Base-by-base conservation (phyloP, 176 grass and related monocot genomes). In the Lolium perenne region DNA sequence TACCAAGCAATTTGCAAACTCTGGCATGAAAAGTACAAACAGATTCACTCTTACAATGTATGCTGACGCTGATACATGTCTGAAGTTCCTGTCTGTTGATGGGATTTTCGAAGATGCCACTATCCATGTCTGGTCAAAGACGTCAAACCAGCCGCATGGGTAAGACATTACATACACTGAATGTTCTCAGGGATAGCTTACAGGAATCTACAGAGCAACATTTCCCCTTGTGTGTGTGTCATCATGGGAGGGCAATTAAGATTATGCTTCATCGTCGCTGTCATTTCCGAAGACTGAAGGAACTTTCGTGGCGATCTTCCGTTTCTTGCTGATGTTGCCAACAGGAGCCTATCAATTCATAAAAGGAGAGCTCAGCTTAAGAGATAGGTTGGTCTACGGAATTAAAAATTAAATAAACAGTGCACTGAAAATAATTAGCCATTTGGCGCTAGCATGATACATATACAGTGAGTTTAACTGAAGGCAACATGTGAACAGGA, bases 251-350 rank as follows among this genome's bases (percentile, higher is more conserved):
- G 23, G 51, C 17, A 64, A 87, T 43, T 71, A 22, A 87, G 56
- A 47, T 84, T 76, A 95, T 1, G 69, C 89, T 40, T 95, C 97
- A 38, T 91, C 92, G 0, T 98, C 97, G 9, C 90, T 98, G 10
- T 91, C 94, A 43, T 94, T 80, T 38, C 97, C 71, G 10, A 98
- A 98, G 21, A 98, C 84, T 6, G 94, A 95, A 18, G 97, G 89
- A 49, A 98, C 85, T 66, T 86, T 94, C 4, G 83, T 54, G 57
- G 76, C 82, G 12, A 94, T 73, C 81, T 98, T 98, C 10, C 83
- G 94, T 60, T 94, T 98, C 90, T 96, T 98, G 85, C 71, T 90
- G 23, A 74, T 32, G 48, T 26, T 76, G n/a, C 84, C 86, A 72
- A 75, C 81, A 67, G 82, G 82, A 83, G 87, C 79, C 94, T 98